phyloP scores from a whole-genome alignment of 2,329 filamentous ascomycete species.

The Lachnellula occidentalis region DNA sequence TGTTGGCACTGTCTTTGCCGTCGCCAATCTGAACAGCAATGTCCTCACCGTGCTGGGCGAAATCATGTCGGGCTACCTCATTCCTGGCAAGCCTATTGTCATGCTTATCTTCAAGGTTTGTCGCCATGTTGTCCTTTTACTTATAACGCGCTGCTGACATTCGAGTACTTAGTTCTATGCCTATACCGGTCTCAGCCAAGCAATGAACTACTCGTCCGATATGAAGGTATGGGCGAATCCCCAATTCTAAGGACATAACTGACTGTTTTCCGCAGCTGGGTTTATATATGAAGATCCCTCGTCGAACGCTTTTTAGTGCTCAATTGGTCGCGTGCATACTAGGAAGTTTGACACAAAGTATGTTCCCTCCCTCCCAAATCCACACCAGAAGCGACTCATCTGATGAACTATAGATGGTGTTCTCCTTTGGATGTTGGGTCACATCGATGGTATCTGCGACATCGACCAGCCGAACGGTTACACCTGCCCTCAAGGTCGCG shows the following conservation, averaged over 20 bases:
- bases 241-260: no score
- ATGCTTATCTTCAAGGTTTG: constrained; percentile 67
- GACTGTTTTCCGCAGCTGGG: neutral
- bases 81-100: constrained; percentile 55
- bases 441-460: constrained; percentile 60
- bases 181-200: constrained; percentile 49
- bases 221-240: neutral
- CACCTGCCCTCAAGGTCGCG: constrained; percentile 42
- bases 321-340: constrained; percentile 35
- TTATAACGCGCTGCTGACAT: no score
- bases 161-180: constrained; percentile 45
- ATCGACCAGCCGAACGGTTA: constrained; percentile 40
- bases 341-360: constrained; percentile 48
- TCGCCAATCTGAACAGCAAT: constrained; percentile 44
- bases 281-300: constrained; percentile 19
- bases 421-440: constrained; percentile 54
- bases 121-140: no score
- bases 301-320: constrained; percentile 26
- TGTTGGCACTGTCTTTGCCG: constrained; percentile 36
- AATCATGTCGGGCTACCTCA: constrained; percentile 42
- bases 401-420: constrained; percentile 46
- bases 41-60: constrained; percentile 43
- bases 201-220: constrained; percentile 35
- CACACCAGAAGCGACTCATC: no score
- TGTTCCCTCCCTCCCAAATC: constrained; percentile 26